These are phyloP conservation scores for Ogataea neopini DNA, from an alignment of 805 yeast genomes.

Conservation along the genomic window DNA sequence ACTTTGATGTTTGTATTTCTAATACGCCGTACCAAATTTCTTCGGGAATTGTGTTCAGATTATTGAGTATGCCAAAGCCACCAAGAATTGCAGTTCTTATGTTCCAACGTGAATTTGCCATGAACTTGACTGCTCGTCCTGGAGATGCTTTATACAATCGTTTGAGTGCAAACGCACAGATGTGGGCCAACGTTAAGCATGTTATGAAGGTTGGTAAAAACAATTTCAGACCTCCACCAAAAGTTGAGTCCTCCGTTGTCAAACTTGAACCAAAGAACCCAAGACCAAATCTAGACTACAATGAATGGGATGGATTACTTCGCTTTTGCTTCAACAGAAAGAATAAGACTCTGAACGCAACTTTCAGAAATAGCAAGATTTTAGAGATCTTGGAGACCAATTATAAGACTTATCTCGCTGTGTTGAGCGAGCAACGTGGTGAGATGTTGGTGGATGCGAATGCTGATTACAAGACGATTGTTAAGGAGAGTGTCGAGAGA, in stretches of 20 bases:
- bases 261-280: constrained; percentile 90
- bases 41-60: constrained; percentile 91
- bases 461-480: constrained; percentile 45
- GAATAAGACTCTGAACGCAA: constrained; percentile 90
- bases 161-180: constrained; percentile 93
- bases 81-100: constrained; percentile 93
- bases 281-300: constrained; percentile 88
- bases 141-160: constrained; percentile 95
- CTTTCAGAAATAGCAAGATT: constrained; percentile 81
- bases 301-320: constrained; percentile 96
- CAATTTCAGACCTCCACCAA: constrained; percentile 97
- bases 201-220: constrained; percentile 98
- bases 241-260: constrained; percentile 96
- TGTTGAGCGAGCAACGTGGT: constrained; percentile 46
- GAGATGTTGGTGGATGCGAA: constrained; percentile 46
- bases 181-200: constrained; percentile 99
- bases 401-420: constrained; percentile 73
- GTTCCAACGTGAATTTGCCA: constrained; percentile 97
- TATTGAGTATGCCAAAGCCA: constrained; percentile 87
- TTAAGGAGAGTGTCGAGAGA: constrained; percentile 67
- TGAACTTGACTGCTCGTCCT: constrained; percentile 90
- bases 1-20: constrained; percentile 93
- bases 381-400: constrained; percentile 82
- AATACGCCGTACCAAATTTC: constrained; percentile 98
- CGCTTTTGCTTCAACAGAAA: constrained; percentile 91